phyloP scores from a whole-genome alignment of 257 asterid species.

The Nicotiana undulata region DNA sequence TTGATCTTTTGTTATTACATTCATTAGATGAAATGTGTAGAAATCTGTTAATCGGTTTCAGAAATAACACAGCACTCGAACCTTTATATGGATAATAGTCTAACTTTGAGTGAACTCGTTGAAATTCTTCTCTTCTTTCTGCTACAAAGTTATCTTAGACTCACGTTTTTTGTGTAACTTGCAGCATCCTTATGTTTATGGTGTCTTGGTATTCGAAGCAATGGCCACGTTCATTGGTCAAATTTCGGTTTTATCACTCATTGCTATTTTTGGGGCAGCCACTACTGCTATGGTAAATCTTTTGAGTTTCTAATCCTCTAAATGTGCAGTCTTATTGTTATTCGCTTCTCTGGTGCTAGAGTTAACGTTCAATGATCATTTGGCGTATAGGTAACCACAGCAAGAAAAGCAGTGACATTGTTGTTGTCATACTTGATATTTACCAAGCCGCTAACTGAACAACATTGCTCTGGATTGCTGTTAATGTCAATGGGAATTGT shows the following conservation, averaged over 20 bases:
- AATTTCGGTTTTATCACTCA: constrained; percentile 78
- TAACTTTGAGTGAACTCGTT: not conserved
- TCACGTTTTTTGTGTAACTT: not conserved
- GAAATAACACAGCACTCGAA: not conserved
- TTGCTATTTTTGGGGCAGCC: constrained; percentile 85
- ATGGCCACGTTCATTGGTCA: constrained; percentile 88
- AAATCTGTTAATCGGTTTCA: not conserved
- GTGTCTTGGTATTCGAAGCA: constrained; percentile 73
- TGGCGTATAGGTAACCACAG: constrained; percentile 64
- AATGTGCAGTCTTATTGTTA: not conserved
- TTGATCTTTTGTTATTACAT: not conserved
- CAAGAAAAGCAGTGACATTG: constrained; percentile 87
- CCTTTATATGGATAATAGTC: not conserved
- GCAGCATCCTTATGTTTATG: constrained; percentile 86
- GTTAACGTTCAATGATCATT: not conserved
- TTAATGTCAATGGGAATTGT: constrained; percentile 66
- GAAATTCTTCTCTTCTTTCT: not conserved
- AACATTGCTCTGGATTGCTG: constrained; percentile 65
- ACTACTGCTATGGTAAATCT: constrained; percentile 73
- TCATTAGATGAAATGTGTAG: not conserved
- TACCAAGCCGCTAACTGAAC: constrained; percentile 75
- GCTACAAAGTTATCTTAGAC: not conserved
- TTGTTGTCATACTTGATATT: constrained; percentile 62
- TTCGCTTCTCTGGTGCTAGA: not conserved
- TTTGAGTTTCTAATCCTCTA: not conserved